A percentile compares a stretch with the other conserved stretches of the same genome.
Evolutionary conservation across 2,329 filamentous ascomycete genomes (phyloP).

Genomic region (Colletotrichum cordylinicola): DNA sequence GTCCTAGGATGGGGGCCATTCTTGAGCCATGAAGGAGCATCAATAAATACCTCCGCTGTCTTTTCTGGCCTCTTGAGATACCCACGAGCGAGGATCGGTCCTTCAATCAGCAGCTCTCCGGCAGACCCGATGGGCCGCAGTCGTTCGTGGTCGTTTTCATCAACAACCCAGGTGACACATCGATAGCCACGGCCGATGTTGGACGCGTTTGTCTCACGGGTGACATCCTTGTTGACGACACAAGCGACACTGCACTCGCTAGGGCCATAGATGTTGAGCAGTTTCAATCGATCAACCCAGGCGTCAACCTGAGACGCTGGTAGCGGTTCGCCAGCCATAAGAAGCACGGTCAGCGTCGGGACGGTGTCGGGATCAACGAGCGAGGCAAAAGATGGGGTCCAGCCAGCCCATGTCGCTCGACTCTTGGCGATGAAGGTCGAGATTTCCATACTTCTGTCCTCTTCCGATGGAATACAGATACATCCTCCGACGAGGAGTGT

Average conservation of each 20-base stretch:
- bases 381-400: conserved; percentile 23
- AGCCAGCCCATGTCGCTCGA: conserved; percentile 20
- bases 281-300: conserved; percentile 14
- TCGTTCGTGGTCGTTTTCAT: conserved; percentile 18
- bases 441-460: conserved; percentile 18
- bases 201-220: not conserved
- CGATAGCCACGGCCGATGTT: conserved; percentile 25
- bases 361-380: conserved; percentile 14
- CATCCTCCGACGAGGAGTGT: conserved; percentile 61
- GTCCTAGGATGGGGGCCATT: conserved; percentile 22
- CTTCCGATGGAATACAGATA: conserved; percentile 33
- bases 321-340: conserved; percentile 26
- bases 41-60: not conserved
- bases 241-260: not conserved
- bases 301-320: conserved; percentile 10
- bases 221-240: not conserved
- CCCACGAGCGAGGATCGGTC: not conserved
- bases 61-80: not conserved
- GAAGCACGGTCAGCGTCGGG: conserved; percentile 13
- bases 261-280: not conserved
- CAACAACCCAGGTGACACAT: conserved; percentile 27
- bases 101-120: conserved; percentile 28
- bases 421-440: conserved; percentile 24
- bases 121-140: conserved; percentile 24
- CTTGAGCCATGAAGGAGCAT: conserved; percentile 24